These are phyloP conservation scores for Tulasnella sp. DNA, from an alignment of 768 basidiomycete species.

Conservation along the genomic window DNA sequence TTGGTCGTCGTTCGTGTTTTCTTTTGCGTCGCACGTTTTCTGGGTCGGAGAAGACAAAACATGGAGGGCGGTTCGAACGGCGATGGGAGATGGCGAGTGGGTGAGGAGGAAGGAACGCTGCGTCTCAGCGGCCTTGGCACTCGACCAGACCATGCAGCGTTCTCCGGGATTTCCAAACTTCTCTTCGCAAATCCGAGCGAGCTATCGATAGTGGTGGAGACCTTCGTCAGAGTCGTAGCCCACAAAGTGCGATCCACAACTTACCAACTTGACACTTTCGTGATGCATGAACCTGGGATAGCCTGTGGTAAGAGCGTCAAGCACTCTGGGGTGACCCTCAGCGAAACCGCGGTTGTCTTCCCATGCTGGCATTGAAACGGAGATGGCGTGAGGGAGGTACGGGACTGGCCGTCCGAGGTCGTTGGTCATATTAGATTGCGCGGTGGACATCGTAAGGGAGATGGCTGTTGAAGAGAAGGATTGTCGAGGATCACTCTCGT, in stretches of 20 bases:
- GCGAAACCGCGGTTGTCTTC: conserved; percentile 87
- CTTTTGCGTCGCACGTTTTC: conserved; percentile 32
- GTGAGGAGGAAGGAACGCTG: conserved; percentile 70
- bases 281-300: too few species aligned
- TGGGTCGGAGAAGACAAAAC: conserved; percentile 59
- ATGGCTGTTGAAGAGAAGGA: too few species aligned
- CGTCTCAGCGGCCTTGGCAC: conserved; percentile 63
- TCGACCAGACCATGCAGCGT: conserved; percentile 73
- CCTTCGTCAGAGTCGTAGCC: too few species aligned
- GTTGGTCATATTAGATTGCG: not conserved
- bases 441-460: too few species aligned
- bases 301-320: conserved; percentile 42
- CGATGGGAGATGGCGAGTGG: conserved; percentile 46
- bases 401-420: conserved; percentile 26
- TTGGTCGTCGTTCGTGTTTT: conserved; percentile 26
- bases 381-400: conserved; percentile 73
- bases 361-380: conserved; percentile 91
- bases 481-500: too few species aligned
- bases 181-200: conserved; percentile 68
- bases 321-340: conserved; percentile 75
- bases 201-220: too few species aligned
- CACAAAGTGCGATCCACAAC: too few species aligned
- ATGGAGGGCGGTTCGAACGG: conserved; percentile 62
- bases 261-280: conserved; percentile 69
- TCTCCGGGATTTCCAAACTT: conserved; percentile 74